phyloP scores from a whole-genome alignment of 768 basidiomycete genomes.

The Exsudoporus frostii region DNA sequence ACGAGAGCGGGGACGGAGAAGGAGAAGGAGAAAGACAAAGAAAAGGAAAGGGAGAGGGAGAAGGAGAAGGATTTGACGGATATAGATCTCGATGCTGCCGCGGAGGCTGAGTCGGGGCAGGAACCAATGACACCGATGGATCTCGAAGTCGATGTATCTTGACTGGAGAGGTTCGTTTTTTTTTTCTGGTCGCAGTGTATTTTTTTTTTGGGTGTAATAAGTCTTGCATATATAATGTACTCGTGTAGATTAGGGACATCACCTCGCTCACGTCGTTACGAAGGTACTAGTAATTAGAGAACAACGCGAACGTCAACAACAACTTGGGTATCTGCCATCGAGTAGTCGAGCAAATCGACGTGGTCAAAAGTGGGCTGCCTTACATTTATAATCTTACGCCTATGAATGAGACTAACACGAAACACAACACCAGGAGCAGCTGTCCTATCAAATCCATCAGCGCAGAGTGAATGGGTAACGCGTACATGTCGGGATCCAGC shows the following conservation, averaged over 20 bases:
- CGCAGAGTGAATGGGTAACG: constrained; percentile 89
- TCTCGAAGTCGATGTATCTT: constrained; percentile 34
- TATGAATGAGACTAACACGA: constrained; percentile 55
- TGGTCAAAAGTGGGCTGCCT: neutral
- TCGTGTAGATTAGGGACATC: neutral
- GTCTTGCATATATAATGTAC: neutral
- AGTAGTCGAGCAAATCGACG: neutral
- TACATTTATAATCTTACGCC: constrained; percentile 26
- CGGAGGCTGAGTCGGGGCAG: constrained; percentile 31
- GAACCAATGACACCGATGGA: constrained; percentile 38
- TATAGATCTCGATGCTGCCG: constrained; percentile 28
- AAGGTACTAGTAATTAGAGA: neutral
- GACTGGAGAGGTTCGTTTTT: constrained; percentile 41
- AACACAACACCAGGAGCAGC: constrained; percentile 72
- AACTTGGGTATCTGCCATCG: neutral
- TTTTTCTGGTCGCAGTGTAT: neutral
- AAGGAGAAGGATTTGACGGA: constrained; percentile 31
- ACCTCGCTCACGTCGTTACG: neutral
- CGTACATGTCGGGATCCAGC: constrained; percentile 89
- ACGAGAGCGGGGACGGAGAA: constrained; percentile 19
- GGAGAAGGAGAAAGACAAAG: constrained; percentile 20
- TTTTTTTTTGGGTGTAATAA: neutral
- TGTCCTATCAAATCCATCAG: constrained; percentile 85
- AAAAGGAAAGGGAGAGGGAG: constrained; percentile 18
- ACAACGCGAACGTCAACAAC: neutral